phyloP scores from a whole-genome alignment of 148 eudicot species.

The Rhododendron kiyosumense region DNA sequence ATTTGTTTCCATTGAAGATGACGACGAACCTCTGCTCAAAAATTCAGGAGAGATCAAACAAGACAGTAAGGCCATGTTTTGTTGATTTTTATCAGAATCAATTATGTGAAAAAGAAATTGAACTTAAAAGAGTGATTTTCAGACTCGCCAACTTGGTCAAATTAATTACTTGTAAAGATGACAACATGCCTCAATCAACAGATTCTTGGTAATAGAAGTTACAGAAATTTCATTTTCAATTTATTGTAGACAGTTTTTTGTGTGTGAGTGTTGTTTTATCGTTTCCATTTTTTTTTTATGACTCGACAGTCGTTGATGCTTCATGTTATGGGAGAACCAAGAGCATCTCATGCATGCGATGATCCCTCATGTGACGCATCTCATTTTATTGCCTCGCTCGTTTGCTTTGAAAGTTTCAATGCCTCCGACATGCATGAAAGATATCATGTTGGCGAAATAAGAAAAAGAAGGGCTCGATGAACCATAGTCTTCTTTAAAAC shows the following conservation, averaged over 20 bases:
- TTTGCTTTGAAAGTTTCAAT: background rate
- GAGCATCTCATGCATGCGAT: no score
- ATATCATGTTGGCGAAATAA: no score
- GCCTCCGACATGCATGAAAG: background rate
- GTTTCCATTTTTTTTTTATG: no score
- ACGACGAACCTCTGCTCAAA: slow-evolving; percentile 32
- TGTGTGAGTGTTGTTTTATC: background rate
- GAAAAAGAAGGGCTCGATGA: background rate
- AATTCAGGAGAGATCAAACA: background rate
- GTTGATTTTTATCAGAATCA: background rate
- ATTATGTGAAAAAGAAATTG: no score
- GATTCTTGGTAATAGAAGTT: no score
- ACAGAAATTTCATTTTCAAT: no score
- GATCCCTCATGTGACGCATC: no score
- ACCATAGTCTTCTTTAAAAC: no score
- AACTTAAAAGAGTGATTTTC: background rate
- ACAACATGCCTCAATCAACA: no score
- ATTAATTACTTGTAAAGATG: background rate
- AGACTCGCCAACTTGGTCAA: background rate
- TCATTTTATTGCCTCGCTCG: no score
- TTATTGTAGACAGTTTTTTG: background rate
- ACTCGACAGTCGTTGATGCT: background rate
- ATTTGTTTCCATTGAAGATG: slow-evolving; percentile 15
- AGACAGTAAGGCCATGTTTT: background rate
- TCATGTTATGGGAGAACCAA: background rate